These are phyloP conservation scores for Calonectria leucothoes DNA, from an alignment of 2,329 filamentous ascomycete species.

Conservation along the genomic window DNA sequence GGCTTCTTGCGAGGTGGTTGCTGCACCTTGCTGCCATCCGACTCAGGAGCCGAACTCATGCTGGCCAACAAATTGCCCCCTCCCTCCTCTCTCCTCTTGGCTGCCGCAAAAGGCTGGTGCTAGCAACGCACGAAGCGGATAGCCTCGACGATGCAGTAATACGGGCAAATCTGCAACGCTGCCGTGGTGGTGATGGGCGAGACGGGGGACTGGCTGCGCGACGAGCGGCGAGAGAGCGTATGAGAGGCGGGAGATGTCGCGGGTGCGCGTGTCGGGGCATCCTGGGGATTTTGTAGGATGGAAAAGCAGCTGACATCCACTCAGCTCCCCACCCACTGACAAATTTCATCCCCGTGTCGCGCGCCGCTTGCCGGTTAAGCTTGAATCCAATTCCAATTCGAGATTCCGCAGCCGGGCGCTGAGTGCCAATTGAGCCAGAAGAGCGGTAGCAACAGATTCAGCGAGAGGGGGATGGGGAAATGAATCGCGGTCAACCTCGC, in stretches of 20 bases:
- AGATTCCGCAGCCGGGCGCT: neutral
- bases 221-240: neutral
- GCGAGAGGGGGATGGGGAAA: neutral
- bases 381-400: neutral
- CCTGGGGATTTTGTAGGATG: neutral
- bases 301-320: neutral
- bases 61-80: neutral
- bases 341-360: conserved; percentile 11
- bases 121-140: conserved; percentile 6
- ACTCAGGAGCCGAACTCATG: conserved; percentile 3
- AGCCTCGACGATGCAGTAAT: neutral
- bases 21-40: conserved; percentile 9
- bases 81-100: conserved; percentile 2
- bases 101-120: neutral
- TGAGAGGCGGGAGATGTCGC: neutral
- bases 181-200: neutral
- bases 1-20: conserved; percentile 10
- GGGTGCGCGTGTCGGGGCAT: conserved; percentile 6
- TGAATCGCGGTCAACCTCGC: conserved; percentile 8
- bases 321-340: neutral
- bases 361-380: conserved; percentile 2
- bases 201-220: neutral
- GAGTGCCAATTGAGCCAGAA: conserved; percentile 8
- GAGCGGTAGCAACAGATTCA: neutral
- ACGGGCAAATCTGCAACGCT: neutral